A percentile compares a stretch with the other conserved stretches of the same genome.
These are phyloP conservation scores for Flagelloscypha sp. DNA, from an alignment of 768 basidiomycete species.

Conservation along the genomic window DNA sequence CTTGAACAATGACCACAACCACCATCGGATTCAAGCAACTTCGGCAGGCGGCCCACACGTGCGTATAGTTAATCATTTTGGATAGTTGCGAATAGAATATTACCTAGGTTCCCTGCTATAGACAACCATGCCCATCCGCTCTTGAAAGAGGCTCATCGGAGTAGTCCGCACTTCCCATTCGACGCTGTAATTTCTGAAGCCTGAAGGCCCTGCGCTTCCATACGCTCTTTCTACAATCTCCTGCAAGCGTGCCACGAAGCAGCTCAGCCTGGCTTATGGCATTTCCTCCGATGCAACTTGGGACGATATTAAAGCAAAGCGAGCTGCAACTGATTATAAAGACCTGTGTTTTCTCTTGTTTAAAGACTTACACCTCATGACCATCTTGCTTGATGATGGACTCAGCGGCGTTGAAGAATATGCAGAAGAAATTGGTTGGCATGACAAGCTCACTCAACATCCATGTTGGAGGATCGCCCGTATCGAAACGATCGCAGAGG, in stretches of 20 bases:
- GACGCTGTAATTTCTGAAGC: constrained; percentile 66
- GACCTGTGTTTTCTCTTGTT: constrained; percentile 53
- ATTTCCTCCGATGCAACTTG: constrained; percentile 36
- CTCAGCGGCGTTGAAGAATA: constrained; percentile 39
- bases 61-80: neutral
- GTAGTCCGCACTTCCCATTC: constrained; percentile 35
- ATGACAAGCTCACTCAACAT: constrained; percentile 47
- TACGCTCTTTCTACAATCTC: constrained; percentile 54
- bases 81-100: neutral
- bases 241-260: constrained; percentile 45
- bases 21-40: too few species aligned
- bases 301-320: constrained; percentile 47
- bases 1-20: too few species aligned
- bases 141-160: constrained; percentile 37
- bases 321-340: constrained; percentile 39
- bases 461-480: constrained; percentile 56
- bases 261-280: constrained; percentile 45
- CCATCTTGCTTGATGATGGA: constrained; percentile 69
- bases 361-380: constrained; percentile 49
- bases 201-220: constrained; percentile 37
- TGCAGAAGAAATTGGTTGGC: constrained; percentile 50
- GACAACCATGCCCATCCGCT: constrained; percentile 80
- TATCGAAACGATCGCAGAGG: constrained; percentile 68
- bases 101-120: constrained; percentile 41
- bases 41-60: too few species aligned